A percentile compares a stretch with the other conserved stretches of the same genome.
Conservation (phyloP, 306 rosid species). For the Bauhinia variegata region DNA sequence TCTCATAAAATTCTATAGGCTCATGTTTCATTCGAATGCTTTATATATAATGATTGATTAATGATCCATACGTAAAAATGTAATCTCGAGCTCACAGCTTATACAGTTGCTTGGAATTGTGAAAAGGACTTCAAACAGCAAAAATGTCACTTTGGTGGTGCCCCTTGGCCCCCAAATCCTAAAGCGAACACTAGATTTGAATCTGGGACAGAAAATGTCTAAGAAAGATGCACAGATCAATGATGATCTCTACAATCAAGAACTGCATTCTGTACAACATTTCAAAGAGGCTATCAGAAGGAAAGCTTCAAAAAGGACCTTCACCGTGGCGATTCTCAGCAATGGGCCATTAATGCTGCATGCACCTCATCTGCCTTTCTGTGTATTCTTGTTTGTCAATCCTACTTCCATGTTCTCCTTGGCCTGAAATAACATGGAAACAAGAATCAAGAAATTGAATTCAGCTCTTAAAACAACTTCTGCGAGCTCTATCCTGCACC, state of each 20-base stretch:
- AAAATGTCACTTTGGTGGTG: slow-evolving; percentile 35
- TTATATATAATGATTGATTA: neutral
- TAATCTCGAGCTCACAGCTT: slow-evolving; percentile 15
- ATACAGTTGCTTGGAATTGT: slow-evolving; percentile 30
- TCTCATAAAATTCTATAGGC: too few species aligned
- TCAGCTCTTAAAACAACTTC: slow-evolving; percentile 15
- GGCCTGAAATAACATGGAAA: slow-evolving; percentile 77
- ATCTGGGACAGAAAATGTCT: neutral
- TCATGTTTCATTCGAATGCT: slow-evolving; percentile 24
- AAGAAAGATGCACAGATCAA: too few species aligned
- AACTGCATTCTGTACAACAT: slow-evolving; percentile 56
- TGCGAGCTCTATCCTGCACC: slow-evolving; percentile 32
- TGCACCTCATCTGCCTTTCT: slow-evolving; percentile 34
- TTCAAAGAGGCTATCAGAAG: slow-evolving; percentile 34
- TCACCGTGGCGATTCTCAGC: too few species aligned
- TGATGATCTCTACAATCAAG: slow-evolving; percentile 41
- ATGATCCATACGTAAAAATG: slow-evolving; percentile 2
- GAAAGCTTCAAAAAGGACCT: slow-evolving; percentile 40
- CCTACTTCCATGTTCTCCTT: slow-evolving; percentile 76
- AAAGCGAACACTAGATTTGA: slow-evolving; percentile 11
- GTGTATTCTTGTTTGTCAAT: slow-evolving; percentile 40
- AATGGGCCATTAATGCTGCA: too few species aligned
- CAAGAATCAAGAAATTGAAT: slow-evolving; percentile 37
- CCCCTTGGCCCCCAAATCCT: slow-evolving; percentile 31
- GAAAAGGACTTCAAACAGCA: slow-evolving; percentile 33